Evolutionary conservation across 139 green algal species (phyloP), one percentile per base, ranked within the genome.

Genomic region (Chlamydomonas sp.): DNA sequence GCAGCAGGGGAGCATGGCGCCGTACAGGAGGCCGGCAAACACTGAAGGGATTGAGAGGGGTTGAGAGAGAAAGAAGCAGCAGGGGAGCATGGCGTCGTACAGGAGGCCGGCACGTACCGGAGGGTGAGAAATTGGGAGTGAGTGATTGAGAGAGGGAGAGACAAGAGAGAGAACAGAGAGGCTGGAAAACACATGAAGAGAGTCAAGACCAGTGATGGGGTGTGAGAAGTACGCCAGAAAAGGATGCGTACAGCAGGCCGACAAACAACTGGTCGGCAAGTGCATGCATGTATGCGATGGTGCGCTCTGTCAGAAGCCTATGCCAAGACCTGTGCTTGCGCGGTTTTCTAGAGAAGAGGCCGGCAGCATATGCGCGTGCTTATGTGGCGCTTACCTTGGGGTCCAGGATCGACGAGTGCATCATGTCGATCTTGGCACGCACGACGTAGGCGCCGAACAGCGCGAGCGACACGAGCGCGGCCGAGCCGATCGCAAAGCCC

Each of bases 401-500:
- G 76, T 96, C 88, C 49, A 98, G 86, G 78, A 94, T 96, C 78
- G 88, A 97, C 0, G 90, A 92, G 71, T 95, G 79, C 34, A 58
- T 4, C 34, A 71, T 39, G 47, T 71, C 65, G 26, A 71, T 71
- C 65, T 71, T 71, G 13, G 65, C 37, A 16, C 65, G 65, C 3
- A 31, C 38, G 29, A 71, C 29, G 71, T 96, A 98, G 65, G 93
- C 93, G 57, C 94, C 94, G 70, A 98, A 98, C 59, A 98, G 88
- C 2, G 94, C 94, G 58, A 98, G 88, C 28, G 93, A 98, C 68
- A 98, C 94, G 2, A 98, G 89, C 0, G 94, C 93, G 50, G 94
- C 94, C 2, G 93, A 98, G 71, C 93, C 93, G 68, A 97, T 98
- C 74, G 94, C 94, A 77, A 98, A 98, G 72, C 94, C 92, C 81